Conservation (phyloP, 257 asterid genomes). For the Plantago major region DNA sequence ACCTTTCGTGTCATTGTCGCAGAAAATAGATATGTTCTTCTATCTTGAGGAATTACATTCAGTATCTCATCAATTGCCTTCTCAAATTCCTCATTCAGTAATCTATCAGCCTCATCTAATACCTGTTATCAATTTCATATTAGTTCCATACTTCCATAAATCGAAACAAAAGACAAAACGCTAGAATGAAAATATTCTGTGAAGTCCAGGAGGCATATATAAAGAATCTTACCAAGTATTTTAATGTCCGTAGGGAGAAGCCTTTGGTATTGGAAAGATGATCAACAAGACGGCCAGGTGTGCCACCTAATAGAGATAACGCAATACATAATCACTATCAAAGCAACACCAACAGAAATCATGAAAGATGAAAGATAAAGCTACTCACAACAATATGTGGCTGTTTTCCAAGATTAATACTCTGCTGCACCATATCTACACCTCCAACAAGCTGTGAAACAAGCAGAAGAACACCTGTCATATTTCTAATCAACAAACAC, state of each 20-base stretch:
- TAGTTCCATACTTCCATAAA: not conserved
- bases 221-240: constrained; percentile 60
- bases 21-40: constrained; percentile 90
- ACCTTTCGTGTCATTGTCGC: constrained; percentile 98
- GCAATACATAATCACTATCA: not conserved
- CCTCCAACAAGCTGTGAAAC: constrained; percentile 22
- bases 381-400: too few species aligned
- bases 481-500: too few species aligned
- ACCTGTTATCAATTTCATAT: constrained; percentile 37
- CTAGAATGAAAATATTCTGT: not conserved
- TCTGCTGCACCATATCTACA: too few species aligned
- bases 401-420: too few species aligned
- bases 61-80: constrained; percentile 69
- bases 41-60: constrained; percentile 70
- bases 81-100: constrained; percentile 89
- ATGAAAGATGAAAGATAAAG: too few species aligned
- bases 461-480: not conserved
- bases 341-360: too few species aligned
- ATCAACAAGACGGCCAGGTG: constrained; percentile 93
- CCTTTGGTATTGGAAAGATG: constrained; percentile 92
- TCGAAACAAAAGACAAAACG: not conserved
- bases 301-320: constrained; percentile 59
- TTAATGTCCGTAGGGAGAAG: constrained; percentile 65
- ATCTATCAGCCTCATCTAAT: constrained; percentile 89
- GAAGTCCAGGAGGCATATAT: constrained; percentile 19